phyloP scores from a whole-genome alignment of 106 monocot genomes.

The Iris macrosiphon region DNA sequence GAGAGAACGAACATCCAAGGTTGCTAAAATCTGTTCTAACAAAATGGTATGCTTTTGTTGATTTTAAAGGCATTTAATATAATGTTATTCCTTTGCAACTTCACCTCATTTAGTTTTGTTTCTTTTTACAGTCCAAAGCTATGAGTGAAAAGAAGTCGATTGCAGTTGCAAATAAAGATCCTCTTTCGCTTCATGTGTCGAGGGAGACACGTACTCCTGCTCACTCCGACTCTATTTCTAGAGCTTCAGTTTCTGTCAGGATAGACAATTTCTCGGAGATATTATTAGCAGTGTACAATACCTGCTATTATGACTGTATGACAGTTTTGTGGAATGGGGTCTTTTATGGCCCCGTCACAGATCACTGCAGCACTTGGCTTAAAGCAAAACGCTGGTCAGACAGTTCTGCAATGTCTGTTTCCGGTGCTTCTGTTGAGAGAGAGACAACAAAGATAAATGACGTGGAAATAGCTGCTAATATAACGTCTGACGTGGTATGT shows the following conservation, averaged over 20 bases:
- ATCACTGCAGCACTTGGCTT: slow-evolving; percentile 50
- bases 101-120: background rate
- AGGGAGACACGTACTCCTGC: slow-evolving; percentile 12
- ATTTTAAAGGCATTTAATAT: background rate
- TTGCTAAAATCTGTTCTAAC: slow-evolving; percentile 7
- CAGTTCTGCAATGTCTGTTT: slow-evolving; percentile 1
- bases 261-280: slow-evolving; percentile 36
- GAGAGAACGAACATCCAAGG: slow-evolving; percentile 19
- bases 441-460: slow-evolving; percentile 6
- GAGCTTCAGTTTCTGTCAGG: background rate
- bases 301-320: slow-evolving; percentile 62
- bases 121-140: slow-evolving; percentile 18
- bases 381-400: slow-evolving; percentile 45
- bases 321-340: slow-evolving; percentile 63
- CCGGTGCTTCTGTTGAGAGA: slow-evolving; percentile 11
- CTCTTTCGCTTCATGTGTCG: slow-evolving; percentile 3
- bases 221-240: slow-evolving; percentile 5
- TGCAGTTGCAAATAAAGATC: slow-evolving; percentile 9
- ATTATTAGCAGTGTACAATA: slow-evolving; percentile 30
- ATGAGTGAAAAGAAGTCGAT: slow-evolving; percentile 14
- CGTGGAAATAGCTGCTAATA: slow-evolving; percentile 1
- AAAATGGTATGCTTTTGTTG: slow-evolving; percentile 20
- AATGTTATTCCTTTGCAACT: background rate
- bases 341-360: slow-evolving; percentile 54
- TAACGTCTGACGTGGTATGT: slow-evolving; percentile 4